Percentiles rank a stretch among this genome's conserved stretches.
phyloP scores from a whole-genome alignment of 73 alveolate species.

The Paramecium tetraurelia region DNA sequence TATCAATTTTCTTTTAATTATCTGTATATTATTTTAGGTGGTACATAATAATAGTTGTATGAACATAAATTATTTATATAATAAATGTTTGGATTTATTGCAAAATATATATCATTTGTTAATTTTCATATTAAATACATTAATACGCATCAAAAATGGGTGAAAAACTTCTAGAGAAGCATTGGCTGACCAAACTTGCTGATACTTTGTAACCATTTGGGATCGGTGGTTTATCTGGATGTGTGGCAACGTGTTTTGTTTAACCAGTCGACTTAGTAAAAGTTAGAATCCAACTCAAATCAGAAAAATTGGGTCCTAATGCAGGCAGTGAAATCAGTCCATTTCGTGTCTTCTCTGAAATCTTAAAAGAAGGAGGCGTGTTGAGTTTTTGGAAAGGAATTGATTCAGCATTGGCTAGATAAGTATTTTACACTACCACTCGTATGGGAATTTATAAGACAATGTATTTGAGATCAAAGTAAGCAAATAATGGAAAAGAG shows the following conservation, averaged over 20 bases:
- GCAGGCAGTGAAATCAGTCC: slow-evolving; percentile 74
- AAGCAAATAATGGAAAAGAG: slow-evolving; percentile 59
- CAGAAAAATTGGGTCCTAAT: slow-evolving; percentile 68
- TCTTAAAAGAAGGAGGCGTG: slow-evolving; percentile 76
- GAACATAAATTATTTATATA: background rate
- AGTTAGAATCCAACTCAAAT: slow-evolving; percentile 73
- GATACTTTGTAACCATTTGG: slow-evolving; percentile 58
- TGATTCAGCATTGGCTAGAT: slow-evolving; percentile 84
- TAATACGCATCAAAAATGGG: slow-evolving; percentile 24
- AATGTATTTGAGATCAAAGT: slow-evolving; percentile 66
- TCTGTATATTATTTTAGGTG: background rate
- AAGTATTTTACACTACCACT: slow-evolving; percentile 80
- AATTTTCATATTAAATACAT: background rate
- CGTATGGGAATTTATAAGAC: slow-evolving; percentile 82
- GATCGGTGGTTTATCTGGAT: slow-evolving; percentile 90
- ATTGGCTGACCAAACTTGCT: background rate
- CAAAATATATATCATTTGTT: background rate
- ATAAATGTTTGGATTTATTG: background rate
- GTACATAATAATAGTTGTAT: background rate
- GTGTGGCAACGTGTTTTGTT: slow-evolving; percentile 79
- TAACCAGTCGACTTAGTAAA: slow-evolving; percentile 86
- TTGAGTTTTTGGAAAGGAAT: slow-evolving; percentile 77
- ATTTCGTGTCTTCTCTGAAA: slow-evolving; percentile 73
- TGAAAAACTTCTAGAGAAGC: background rate
- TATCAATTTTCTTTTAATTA: background rate